Base-by-base conservation (phyloP, 2,329 filamentous ascomycete species). In the Ophiostoma angusticollis region DNA sequence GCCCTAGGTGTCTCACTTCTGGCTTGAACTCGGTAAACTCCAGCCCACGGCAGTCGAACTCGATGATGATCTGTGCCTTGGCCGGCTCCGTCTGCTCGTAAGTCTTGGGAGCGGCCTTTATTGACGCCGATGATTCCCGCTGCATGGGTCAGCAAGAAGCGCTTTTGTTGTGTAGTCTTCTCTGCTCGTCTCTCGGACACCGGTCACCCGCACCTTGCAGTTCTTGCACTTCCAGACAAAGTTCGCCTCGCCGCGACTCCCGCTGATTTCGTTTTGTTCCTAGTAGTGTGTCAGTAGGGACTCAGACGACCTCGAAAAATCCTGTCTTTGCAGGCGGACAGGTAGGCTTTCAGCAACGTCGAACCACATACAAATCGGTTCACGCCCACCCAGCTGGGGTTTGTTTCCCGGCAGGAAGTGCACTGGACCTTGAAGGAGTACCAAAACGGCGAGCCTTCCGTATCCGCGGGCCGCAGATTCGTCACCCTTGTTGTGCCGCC, bases 181-280 rank as follows among this genome's bases (percentile, higher is more conserved):
- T 18, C 12, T 16, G 6, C 30, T 18, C 13, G 4, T 16, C 14
- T 11, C 29, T 31, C 28, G 2, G 16, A 11, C 12, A 4, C 29
- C 16, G 8, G 6, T 6, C 27, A n/a, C 16, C 9, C 5, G 5
- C 39, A 91, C 86, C 74, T 91, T 93, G 78, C 91, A 98, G 57
- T 91, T 89, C 62, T 93, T 94, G 72, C 91, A 98, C 59, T 78
- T 87, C 89, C 91, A 98, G n/a, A 98, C 91, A 60, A 98, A 98
- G 61, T 96, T 96, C 45, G 91, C 91, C 60, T 96, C 87, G 48
- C 91, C 91, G 53, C 85, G 75, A 58, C 87, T 95, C 25, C 87
- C 87, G 47, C 84, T 91, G 58, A 95, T 78, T 48, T 95, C 86
- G 55, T 93, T 87, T 53, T 68, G 72, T 56, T 96, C 89, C 85